A percentile compares a stretch with the other conserved stretches of the same genome.
These are phyloP conservation scores for Teunomyces barrocoloradensis DNA, from an alignment of 805 yeast genomes.

Conservation along the genomic window DNA sequence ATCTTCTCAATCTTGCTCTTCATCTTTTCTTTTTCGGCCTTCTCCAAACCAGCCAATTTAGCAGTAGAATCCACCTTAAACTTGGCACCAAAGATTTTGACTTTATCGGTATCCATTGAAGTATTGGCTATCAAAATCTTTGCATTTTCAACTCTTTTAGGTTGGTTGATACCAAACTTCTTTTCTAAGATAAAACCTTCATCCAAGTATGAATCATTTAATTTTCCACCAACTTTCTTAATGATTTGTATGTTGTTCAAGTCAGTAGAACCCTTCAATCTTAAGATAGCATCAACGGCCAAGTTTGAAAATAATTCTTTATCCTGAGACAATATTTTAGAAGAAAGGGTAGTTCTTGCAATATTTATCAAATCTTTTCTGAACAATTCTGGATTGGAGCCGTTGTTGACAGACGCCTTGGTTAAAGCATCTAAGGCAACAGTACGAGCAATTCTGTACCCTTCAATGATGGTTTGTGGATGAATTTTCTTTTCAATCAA, in stretches of 20 bases:
- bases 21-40: slow-evolving; percentile 94
- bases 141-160: slow-evolving; percentile 79
- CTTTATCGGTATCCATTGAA: slow-evolving; percentile 95
- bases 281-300: slow-evolving; percentile 91
- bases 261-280: slow-evolving; percentile 83
- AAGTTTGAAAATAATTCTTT: slow-evolving; percentile 83
- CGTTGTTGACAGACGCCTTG: slow-evolving; percentile 72
- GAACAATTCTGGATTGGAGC: slow-evolving; percentile 54
- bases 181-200: slow-evolving; percentile 94
- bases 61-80: slow-evolving; percentile 94
- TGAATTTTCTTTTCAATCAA: slow-evolving; percentile 90
- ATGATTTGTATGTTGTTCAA: slow-evolving; percentile 91
- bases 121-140: slow-evolving; percentile 92
- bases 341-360: slow-evolving; percentile 90
- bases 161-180: slow-evolving; percentile 92
- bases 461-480: slow-evolving; percentile 97
- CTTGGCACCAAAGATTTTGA: slow-evolving; percentile 95
- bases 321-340: slow-evolving; percentile 93
- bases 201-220: slow-evolving; percentile 88
- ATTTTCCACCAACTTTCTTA: slow-evolving; percentile 89
- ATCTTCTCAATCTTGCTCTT: slow-evolving; percentile 84
- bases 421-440: slow-evolving; percentile 85
- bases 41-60: slow-evolving; percentile 89
- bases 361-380: slow-evolving; percentile 77
- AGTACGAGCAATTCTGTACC: slow-evolving; percentile 82